These are phyloP conservation scores for Gossypium anomalum DNA, from an alignment of 345 rosid genomes.

Conservation along the genomic window DNA sequence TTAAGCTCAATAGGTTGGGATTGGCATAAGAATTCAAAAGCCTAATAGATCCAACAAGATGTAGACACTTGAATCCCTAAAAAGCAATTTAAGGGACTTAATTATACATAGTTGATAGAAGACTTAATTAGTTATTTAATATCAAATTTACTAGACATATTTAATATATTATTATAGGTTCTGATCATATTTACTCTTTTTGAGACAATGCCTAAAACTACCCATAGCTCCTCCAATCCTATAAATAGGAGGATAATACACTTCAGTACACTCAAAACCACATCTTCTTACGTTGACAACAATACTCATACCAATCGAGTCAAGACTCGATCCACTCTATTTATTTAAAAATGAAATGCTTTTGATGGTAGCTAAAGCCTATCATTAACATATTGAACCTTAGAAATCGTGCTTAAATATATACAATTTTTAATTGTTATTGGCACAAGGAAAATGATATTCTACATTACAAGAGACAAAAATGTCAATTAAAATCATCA, in stretches of 20 bases:
- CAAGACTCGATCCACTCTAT: neutral
- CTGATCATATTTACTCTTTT: too few species aligned
- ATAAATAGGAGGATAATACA: too few species aligned
- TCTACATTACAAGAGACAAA: neutral
- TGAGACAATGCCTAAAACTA: too few species aligned
- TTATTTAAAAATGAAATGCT: neutral
- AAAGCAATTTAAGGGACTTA: too few species aligned
- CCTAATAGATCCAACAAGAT: neutral
- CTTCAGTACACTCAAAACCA: too few species aligned
- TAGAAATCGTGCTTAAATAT: neutral
- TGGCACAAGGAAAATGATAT: neutral
- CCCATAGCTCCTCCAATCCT: too few species aligned
- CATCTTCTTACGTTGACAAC: fast-evolving
- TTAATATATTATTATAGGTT: too few species aligned
- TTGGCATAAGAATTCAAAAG: neutral
- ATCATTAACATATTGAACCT: neutral
- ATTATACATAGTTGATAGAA: too few species aligned
- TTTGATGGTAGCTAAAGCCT: neutral
- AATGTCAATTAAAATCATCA: neutral
- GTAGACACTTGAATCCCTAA: neutral
- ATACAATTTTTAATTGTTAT: neutral
- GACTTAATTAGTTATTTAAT: too few species aligned
- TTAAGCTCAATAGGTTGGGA: neutral
- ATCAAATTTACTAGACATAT: too few species aligned
- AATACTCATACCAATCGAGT: too few species aligned